Conservation (phyloP, 768 basidiomycete species). For the Boletus speciosus region DNA sequence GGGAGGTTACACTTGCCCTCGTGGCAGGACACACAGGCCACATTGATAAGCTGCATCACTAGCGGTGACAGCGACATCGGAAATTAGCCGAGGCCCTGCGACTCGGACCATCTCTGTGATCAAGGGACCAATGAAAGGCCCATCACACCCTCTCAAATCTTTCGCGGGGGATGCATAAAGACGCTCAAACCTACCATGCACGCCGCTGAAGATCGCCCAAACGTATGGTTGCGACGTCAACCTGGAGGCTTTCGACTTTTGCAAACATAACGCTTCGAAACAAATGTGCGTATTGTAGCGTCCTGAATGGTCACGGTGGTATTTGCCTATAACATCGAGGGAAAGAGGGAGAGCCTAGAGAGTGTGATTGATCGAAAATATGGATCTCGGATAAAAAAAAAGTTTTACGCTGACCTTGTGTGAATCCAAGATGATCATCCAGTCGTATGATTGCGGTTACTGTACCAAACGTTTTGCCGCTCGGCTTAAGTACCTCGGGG, state of each 20-base stretch:
- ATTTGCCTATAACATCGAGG: conserved; percentile 20
- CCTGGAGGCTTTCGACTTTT: too few relatives aligned
- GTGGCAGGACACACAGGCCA: neutral
- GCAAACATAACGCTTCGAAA: too few relatives aligned
- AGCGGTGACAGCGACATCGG: too few relatives aligned
- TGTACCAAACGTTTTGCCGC: too few relatives aligned
- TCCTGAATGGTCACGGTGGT: neutral
- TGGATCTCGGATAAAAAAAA: conserved; percentile 38
- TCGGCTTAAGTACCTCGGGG: conserved; percentile 16
- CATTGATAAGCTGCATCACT: conserved; percentile 16
- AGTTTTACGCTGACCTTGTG: conserved; percentile 49
- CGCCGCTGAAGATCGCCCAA: too few relatives aligned
- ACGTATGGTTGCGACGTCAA: too few relatives aligned
- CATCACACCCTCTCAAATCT: too few relatives aligned
- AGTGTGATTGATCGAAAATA: conserved; percentile 33
- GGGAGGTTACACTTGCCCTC: neutral
- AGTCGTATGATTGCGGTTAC: too few relatives aligned
- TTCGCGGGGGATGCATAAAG: too few relatives aligned
- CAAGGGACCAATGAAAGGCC: conserved; percentile 22
- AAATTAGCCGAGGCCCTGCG: too few relatives aligned
- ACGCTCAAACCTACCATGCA: too few relatives aligned
- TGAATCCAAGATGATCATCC: conserved; percentile 31
- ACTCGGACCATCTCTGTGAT: conserved; percentile 39
- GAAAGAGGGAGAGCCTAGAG: conserved; percentile 4
- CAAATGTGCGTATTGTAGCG: too few relatives aligned